A percentile compares a stretch with the other conserved stretches of the same genome.
Conservation (phyloP, 768 basidiomycete genomes). For the Chalciporus chontae region DNA sequence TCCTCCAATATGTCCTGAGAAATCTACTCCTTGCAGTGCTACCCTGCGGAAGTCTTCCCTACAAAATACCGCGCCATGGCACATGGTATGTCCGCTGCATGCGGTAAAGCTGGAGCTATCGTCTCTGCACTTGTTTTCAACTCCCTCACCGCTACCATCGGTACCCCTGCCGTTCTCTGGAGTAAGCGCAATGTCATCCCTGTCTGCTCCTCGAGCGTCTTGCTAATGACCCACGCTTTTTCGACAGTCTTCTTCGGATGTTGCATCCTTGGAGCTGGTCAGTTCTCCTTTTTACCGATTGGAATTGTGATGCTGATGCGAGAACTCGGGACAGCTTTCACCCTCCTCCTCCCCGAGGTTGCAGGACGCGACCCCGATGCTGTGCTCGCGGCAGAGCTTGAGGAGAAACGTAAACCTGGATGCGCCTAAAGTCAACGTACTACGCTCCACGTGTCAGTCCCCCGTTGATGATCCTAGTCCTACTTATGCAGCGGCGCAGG, state of each 20-base stretch:
- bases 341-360: conserved; percentile 50
- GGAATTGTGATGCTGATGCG: background rate
- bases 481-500: no score
- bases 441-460: no score
- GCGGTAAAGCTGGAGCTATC: conserved; percentile 73
- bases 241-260: conserved; percentile 64
- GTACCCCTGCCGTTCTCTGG: conserved; percentile 66
- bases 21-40: conserved; percentile 39
- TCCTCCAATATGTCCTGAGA: conserved; percentile 40
- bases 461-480: no score
- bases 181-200: conserved; percentile 36
- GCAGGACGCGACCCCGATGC: conserved; percentile 49
- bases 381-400: conserved; percentile 38
- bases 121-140: conserved; percentile 74
- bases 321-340: conserved; percentile 29
- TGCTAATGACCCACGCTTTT: background rate
- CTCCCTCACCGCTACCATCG: conserved; percentile 52
- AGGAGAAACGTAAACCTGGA: conserved; percentile 10
- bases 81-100: conserved; percentile 74
- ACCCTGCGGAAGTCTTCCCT: conserved; percentile 76
- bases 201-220: conserved; percentile 20
- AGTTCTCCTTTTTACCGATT: conserved; percentile 12
- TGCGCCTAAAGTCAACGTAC: background rate
- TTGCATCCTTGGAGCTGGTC: conserved; percentile 53
- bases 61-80: conserved; percentile 71